Evolutionary conservation across 2,329 filamentous ascomycete species (phyloP).

Genomic region (Aspergillus calidoustus): DNA sequence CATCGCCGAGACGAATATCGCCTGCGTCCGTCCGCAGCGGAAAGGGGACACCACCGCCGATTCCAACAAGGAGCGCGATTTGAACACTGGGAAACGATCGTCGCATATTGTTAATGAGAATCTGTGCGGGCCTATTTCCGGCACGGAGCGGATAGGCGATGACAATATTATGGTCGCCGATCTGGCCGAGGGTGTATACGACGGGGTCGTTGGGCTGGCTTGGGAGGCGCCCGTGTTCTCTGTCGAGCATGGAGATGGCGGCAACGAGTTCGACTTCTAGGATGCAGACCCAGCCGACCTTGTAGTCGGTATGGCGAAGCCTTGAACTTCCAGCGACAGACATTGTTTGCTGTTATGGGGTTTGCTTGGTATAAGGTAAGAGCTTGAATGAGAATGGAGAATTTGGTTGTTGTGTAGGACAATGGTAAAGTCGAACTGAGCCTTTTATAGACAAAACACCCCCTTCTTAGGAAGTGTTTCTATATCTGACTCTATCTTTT

Average conservation of each 20-base stretch:
- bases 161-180: background rate
- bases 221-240: slow-evolving; percentile 1
- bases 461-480: no score
- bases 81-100: background rate
- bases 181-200: background rate
- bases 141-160: background rate
- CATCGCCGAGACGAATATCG: background rate
- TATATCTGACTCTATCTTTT: no score
- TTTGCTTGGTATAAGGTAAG: no score
- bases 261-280: background rate
- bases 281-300: slow-evolving; percentile 1
- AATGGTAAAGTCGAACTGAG: no score
- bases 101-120: background rate
- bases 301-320: background rate
- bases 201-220: background rate
- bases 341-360: background rate
- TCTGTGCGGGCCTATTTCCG: background rate
- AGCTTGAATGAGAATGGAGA: no score
- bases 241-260: background rate
- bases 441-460: no score
- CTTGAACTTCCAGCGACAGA: background rate
- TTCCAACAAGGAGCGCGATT: background rate
- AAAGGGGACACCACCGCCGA: background rate
- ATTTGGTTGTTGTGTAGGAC: no score
- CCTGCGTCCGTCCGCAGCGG: background rate